Conservation (phyloP, 108 stramenopile genomes). For the Nannochloropsis salina region DNA sequence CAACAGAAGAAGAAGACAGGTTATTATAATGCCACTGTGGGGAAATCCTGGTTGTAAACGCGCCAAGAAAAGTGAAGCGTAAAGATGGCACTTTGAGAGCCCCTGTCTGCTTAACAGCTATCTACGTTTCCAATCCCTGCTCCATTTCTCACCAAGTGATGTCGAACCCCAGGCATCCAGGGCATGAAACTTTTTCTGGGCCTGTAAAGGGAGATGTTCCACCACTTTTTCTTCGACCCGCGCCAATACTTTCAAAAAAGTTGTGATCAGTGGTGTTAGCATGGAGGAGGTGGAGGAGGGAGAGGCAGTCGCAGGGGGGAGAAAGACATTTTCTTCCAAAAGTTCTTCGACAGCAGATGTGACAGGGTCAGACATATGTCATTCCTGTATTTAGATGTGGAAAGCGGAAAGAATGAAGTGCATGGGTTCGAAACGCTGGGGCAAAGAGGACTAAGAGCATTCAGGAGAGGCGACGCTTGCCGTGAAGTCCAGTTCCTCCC, state of each 20-base stretch:
- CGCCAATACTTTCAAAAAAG: background rate
- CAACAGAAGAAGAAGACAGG: background rate
- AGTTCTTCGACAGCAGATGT: background rate
- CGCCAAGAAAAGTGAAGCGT: background rate
- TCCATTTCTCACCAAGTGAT: background rate
- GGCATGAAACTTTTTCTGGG: background rate
- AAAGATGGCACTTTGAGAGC: too few species aligned
- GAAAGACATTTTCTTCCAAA: conserved; percentile 6
- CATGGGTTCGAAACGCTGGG: too few species aligned
- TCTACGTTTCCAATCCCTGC: background rate
- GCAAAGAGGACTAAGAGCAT: too few species aligned
- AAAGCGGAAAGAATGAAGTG: too few species aligned
- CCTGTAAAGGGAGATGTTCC: background rate
- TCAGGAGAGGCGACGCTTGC: too few species aligned
- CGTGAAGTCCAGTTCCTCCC: too few species aligned
- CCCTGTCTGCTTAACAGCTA: too few species aligned
- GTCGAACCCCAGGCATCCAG: background rate
- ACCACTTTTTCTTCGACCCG: background rate
- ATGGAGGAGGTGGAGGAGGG: background rate
- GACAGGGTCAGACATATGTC: background rate
- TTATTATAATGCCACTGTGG: background rate
- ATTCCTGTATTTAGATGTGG: background rate
- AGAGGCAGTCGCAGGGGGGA: background rate
- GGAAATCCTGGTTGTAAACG: background rate
- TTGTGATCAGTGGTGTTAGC: background rate